Percentiles rank a stretch among this genome's conserved stretches.
Conservation (phyloP, 2,329 filamentous ascomycete genomes). For the Colletotrichum scovillei region DNA sequence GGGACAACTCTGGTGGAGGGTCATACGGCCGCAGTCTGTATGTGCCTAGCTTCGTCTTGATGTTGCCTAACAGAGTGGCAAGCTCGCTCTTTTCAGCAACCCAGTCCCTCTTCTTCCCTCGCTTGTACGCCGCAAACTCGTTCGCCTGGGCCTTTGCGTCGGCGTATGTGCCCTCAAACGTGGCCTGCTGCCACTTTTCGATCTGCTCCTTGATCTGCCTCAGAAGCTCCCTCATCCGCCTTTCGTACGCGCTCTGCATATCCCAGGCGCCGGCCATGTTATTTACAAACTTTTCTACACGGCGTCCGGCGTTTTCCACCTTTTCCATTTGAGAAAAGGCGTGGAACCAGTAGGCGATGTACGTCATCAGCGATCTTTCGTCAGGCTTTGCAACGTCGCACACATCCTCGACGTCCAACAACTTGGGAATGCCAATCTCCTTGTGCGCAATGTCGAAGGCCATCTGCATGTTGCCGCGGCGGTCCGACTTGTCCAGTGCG, state of each 20-base stretch:
- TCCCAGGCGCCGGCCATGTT: slow-evolving; percentile 99
- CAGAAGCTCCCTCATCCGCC: slow-evolving; percentile 86
- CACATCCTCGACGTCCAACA: slow-evolving; percentile 97
- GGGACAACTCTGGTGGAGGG: slow-evolving; percentile 83
- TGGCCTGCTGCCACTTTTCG: slow-evolving; percentile 80
- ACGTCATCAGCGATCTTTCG: slow-evolving; percentile 97
- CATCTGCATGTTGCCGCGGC: slow-evolving; percentile 96
- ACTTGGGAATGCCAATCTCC: slow-evolving; percentile 95
- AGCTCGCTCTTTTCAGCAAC: slow-evolving; percentile 98
- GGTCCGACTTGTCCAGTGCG: slow-evolving; percentile 90
- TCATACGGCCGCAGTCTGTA: slow-evolving; percentile 93
- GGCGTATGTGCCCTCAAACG: slow-evolving; percentile 89
- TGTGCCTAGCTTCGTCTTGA: slow-evolving; percentile 97
- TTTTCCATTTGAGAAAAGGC: slow-evolving; percentile 99
- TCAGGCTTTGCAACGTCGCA: slow-evolving; percentile 97
- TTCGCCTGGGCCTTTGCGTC: slow-evolving; percentile 90
- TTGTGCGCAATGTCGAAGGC: slow-evolving; percentile 96
- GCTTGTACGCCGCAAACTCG: slow-evolving; percentile 90
- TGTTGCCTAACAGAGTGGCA: slow-evolving; percentile 92
- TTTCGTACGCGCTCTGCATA: slow-evolving; percentile 97
- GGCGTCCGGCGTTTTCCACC: slow-evolving; percentile 94
- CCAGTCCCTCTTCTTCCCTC: slow-evolving; percentile 91
- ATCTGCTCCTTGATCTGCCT: slow-evolving; percentile 79
- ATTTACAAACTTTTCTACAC: slow-evolving; percentile 98
- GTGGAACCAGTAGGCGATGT: slow-evolving; percentile 99